A percentile compares a stretch with the other conserved stretches of the same genome.
These are phyloP conservation scores for Globisporangium solare DNA, from an alignment of 352 stramenopile species.

Conservation along the genomic window DNA sequence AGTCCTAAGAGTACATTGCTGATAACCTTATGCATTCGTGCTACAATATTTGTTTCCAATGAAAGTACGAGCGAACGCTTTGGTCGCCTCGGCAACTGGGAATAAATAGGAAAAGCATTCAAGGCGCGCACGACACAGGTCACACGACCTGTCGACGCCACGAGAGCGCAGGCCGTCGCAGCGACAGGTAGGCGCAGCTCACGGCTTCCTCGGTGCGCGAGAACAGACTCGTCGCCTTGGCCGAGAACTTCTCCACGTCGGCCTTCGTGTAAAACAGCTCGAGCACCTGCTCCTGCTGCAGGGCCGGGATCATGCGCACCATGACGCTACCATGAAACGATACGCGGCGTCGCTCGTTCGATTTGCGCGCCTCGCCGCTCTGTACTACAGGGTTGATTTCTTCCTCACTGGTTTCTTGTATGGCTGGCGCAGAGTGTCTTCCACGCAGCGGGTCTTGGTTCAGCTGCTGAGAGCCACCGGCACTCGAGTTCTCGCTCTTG, in stretches of 20 bases:
- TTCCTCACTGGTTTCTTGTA: background rate
- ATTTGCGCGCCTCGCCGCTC: background rate
- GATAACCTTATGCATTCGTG: no score
- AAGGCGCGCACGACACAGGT: no score
- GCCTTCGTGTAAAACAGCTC: slow-evolving; percentile 66
- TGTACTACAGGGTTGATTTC: slow-evolving; percentile 6
- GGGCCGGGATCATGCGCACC: slow-evolving; percentile 49
- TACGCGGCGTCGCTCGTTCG: slow-evolving; percentile 30
- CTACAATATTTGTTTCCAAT: no score
- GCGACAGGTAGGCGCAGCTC: slow-evolving; percentile 21
- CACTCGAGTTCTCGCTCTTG: background rate
- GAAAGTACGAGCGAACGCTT: no score
- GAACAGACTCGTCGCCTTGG: slow-evolving; percentile 41
- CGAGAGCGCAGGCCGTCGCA: slow-evolving; percentile 28
- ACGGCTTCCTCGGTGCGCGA: slow-evolving; percentile 54
- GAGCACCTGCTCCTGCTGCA: slow-evolving; percentile 39
- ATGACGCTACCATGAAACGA: slow-evolving; percentile 58
- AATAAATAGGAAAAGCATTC: no score
- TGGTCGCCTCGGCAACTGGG: no score
- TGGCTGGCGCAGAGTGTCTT: background rate
- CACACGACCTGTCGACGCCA: slow-evolving; percentile 12
- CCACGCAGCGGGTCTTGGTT: background rate
- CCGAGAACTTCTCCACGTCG: slow-evolving; percentile 58
- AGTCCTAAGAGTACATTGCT: no score
- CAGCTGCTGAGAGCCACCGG: background rate